Conservation (phyloP, 2,329 filamentous ascomycete genomes). For the Diaporthe sp. region DNA sequence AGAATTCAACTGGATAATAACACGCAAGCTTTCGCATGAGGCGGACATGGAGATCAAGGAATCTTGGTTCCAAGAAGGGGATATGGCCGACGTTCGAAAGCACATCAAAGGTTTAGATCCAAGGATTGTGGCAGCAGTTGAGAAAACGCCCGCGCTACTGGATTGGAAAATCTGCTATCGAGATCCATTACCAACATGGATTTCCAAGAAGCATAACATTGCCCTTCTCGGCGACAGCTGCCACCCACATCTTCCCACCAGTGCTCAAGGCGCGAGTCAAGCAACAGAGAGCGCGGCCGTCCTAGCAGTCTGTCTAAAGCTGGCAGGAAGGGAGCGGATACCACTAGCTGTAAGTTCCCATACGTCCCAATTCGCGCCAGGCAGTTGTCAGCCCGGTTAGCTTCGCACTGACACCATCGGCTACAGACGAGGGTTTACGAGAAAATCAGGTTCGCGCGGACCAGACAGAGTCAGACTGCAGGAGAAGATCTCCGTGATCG, state of each 20-base stretch:
- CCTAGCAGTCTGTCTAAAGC: slow-evolving; percentile 54
- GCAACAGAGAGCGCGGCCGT: slow-evolving; percentile 63
- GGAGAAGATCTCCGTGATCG: slow-evolving; percentile 55
- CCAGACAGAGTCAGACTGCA: slow-evolving; percentile 53
- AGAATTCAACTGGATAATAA: slow-evolving; percentile 59
- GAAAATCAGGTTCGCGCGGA: slow-evolving; percentile 53
- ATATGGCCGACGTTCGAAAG: slow-evolving; percentile 54
- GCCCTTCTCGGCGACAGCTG: slow-evolving; percentile 64
- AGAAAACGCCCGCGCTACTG: slow-evolving; percentile 55
- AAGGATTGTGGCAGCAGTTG: slow-evolving; percentile 56
- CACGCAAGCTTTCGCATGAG: slow-evolving; percentile 54
- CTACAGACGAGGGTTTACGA: slow-evolving; percentile 53
- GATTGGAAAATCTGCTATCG: slow-evolving; percentile 67
- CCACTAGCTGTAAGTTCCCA: slow-evolving; percentile 47
- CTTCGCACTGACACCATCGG: neutral
- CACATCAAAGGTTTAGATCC: slow-evolving; percentile 53
- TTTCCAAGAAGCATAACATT: slow-evolving; percentile 59
- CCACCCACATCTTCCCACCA: slow-evolving; percentile 64
- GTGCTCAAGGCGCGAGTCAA: slow-evolving; percentile 63
- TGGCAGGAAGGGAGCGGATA: slow-evolving; percentile 53
- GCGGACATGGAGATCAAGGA: slow-evolving; percentile 56
- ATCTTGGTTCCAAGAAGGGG: slow-evolving; percentile 59
- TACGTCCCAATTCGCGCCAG: neutral
- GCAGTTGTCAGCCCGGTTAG: neutral
- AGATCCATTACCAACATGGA: slow-evolving; percentile 63